phyloP scores from a whole-genome alignment of 352 stramenopile species.

The Pythium brassicae region DNA sequence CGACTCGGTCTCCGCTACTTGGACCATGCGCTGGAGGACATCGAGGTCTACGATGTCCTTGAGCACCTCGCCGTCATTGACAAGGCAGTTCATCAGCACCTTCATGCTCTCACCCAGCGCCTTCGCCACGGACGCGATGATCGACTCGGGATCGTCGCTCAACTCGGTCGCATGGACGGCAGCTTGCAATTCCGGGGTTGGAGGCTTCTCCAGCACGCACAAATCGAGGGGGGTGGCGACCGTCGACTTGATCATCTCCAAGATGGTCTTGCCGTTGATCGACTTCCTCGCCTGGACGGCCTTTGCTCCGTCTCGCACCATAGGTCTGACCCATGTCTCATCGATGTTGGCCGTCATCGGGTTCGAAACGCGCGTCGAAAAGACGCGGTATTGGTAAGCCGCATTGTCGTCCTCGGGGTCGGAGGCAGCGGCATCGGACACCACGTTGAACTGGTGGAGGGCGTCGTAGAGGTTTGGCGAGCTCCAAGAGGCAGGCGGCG shows the following conservation, averaged over 20 bases:
- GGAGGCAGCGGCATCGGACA: background rate
- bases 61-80: background rate
- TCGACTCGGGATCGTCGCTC: background rate
- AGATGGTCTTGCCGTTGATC: background rate
- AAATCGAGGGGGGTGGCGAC: background rate
- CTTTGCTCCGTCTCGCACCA: background rate
- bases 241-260: background rate
- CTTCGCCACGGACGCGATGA: background rate
- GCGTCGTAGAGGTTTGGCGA: background rate
- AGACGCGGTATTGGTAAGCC: background rate
- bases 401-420: background rate
- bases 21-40: background rate
- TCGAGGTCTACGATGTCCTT: background rate
- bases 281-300: background rate
- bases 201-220: background rate
- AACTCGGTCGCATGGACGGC: background rate
- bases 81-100: background rate
- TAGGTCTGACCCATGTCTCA: background rate
- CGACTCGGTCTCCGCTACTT: slow-evolving; percentile 1
- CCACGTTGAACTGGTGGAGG: background rate
- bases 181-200: background rate
- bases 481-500: background rate
- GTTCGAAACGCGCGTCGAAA: background rate
- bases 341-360: background rate
- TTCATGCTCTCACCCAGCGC: background rate